Evolutionary conservation across 2,329 filamentous ascomycete species (phyloP).

Genomic region (Herpotrichia juniperi): DNA sequence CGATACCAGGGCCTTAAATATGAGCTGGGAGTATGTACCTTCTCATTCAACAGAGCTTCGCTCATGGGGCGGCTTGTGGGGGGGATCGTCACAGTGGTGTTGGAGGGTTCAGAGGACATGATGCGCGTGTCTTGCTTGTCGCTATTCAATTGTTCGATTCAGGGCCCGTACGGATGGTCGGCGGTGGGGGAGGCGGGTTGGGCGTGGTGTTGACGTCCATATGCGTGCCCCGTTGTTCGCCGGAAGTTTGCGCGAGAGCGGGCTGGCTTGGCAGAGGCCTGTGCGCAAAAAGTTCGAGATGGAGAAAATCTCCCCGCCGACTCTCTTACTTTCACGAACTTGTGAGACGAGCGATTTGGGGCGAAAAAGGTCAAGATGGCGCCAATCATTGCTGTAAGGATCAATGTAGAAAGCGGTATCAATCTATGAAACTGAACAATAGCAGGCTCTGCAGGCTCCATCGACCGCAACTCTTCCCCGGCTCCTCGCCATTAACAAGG

Average conservation of each 20-base stretch:
- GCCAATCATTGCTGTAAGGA: slow-evolving; percentile 22
- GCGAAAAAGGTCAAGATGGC: slow-evolving; percentile 28
- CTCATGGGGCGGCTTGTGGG: slow-evolving; percentile 82
- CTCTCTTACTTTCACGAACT: neutral
- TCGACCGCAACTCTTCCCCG: slow-evolving; percentile 41
- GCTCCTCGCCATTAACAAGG: slow-evolving; percentile 48
- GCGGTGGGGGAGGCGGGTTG: slow-evolving; percentile 14
- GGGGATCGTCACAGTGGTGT: slow-evolving; percentile 67
- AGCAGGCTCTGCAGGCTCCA: slow-evolving; percentile 7
- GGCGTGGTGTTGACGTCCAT: slow-evolving; percentile 28
- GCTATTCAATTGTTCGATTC: slow-evolving; percentile 33
- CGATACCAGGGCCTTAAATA: neutral
- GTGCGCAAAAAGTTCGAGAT: slow-evolving; percentile 19
- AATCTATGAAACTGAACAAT: neutral
- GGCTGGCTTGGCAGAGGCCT: slow-evolving; percentile 28
- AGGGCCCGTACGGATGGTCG: slow-evolving; percentile 20
- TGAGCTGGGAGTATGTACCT: slow-evolving; percentile 66
- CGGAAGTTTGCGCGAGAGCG: slow-evolving; percentile 30
- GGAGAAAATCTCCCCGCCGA: neutral
- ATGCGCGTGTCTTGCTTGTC: slow-evolving; percentile 26
- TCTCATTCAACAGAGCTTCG: slow-evolving; percentile 98
- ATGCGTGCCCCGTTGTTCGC: neutral
- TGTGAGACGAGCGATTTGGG: too few relatives aligned
- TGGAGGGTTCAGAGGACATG: slow-evolving; percentile 65
- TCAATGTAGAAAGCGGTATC: neutral